Base-by-base conservation (phyloP, 305 asterid genomes). In the Fraxinus dipetala region DNA sequence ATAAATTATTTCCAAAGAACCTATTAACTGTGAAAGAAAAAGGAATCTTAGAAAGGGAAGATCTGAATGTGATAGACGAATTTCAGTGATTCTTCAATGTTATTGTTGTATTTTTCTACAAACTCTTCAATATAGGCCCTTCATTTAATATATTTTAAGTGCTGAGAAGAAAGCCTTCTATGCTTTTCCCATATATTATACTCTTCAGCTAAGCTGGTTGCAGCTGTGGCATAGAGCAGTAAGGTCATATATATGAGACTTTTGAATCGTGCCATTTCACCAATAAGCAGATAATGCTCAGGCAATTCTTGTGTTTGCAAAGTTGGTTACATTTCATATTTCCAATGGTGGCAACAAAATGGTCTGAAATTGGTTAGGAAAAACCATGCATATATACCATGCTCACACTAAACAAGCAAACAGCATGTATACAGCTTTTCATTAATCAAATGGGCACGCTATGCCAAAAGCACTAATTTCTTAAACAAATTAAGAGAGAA, bases 211-310 rank as follows among this genome's bases (percentile, higher is more conserved):
- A 36, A 24, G 67, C 75, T 82, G 45, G 77, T 75, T 40, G 63
- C 36, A 6, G n/a, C 28, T 22, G 16, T 31, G 51, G 78, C 72
- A 26, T 79, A 20, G 22, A 51, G 61, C 61, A 51, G 28, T 38
- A 69, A 28, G 63, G 75, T 34, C 54, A 61, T 22, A 63, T 14
- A 63, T 24, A 24, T 10, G 5, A 36, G 76, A 67, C 31, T 48
- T 80, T 84, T 34, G 69, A 75, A 24, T 35, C 67, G 22, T 40
- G 48, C 20, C 70, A 56, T 56, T 20, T 59, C 35, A 45, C 26
- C 65, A 24, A 54, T 18, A 13, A 75, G 67, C 83, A 51, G 43
- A 72, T 77, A 70, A 69, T 73, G 63, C 78, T 78, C 73, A 54
- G 67, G 73, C 38, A 18, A 16, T 77, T 72, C 20, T 6, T 26